Percentiles rank a stretch among this genome's conserved stretches.
Evolutionary conservation across 2,329 filamentous ascomycete genomes (phyloP).

Genomic region (Colletotrichum chrysophilum): DNA sequence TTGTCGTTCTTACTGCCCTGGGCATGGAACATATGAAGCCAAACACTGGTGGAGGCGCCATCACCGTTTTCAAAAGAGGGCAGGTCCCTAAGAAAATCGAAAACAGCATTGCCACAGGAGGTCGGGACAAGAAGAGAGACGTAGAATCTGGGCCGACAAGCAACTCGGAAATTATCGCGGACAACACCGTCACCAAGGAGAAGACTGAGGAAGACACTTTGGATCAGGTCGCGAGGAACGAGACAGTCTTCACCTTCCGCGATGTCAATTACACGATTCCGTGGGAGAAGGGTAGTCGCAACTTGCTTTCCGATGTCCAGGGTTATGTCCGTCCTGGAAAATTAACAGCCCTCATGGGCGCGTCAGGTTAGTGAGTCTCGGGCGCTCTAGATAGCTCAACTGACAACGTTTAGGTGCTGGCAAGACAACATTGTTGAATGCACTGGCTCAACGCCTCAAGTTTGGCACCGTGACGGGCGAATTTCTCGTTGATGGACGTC

Average conservation of each 20-base stretch:
- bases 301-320: conserved; percentile 76
- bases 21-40: conserved; percentile 53
- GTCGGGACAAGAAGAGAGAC: conserved; percentile 49
- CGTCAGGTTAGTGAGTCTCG: conserved; percentile 40
- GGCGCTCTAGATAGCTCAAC: not conserved
- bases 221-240: conserved; percentile 64
- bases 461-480: conserved; percentile 80
- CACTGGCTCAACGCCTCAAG: conserved; percentile 75
- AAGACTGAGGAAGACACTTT: conserved; percentile 35
- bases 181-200: conserved; percentile 18
- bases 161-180: conserved; percentile 68
- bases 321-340: conserved; percentile 87
- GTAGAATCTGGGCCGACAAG: conserved; percentile 47
- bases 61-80: conserved; percentile 67
- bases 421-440: conserved; percentile 78
- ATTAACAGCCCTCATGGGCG: conserved; percentile 78
- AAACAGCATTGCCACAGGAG: conserved; percentile 59
- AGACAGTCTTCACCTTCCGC: conserved; percentile 60
- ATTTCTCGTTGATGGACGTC: conserved; percentile 78
- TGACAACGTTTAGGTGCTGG: conserved; percentile 48
- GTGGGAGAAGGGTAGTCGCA: conserved; percentile 67
- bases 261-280: conserved; percentile 56
- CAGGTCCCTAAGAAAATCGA: conserved; percentile 65
- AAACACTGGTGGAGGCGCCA: conserved; percentile 62
- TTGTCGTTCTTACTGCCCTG: conserved; percentile 45